Evolutionary conservation across 2,329 filamentous ascomycete species (phyloP).

Genomic region (Metarhizium humberi): DNA sequence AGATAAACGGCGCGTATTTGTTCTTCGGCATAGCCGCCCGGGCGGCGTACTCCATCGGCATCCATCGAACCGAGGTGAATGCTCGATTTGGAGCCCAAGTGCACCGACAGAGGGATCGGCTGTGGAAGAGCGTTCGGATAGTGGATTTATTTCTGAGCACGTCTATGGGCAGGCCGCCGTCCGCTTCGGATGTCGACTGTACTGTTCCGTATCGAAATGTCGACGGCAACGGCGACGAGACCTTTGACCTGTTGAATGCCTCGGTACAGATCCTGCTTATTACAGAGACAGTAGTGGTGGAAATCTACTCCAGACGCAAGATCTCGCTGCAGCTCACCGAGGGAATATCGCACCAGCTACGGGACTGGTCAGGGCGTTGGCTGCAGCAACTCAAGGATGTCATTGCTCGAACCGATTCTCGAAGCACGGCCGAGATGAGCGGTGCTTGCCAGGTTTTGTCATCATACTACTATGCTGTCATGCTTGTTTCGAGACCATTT

Average conservation of each 20-base stretch:
- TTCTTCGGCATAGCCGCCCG: constrained; percentile 45
- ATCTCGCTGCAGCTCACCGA: constrained; percentile 44
- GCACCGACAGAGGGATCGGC: constrained; percentile 34
- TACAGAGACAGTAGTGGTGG: constrained; percentile 38
- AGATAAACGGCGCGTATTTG: constrained; percentile 45
- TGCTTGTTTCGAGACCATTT: constrained; percentile 45
- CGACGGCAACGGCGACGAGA: constrained; percentile 27
- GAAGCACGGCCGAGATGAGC: constrained; percentile 21
- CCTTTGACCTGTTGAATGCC: constrained; percentile 37
- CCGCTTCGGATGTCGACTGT: constrained; percentile 44
- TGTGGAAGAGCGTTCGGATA: constrained; percentile 45
- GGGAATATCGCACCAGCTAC: constrained; percentile 41
- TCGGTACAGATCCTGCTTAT: constrained; percentile 44
- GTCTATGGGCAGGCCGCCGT: constrained; percentile 45
- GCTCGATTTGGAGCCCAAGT: constrained; percentile 36
- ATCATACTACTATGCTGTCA: constrained; percentile 49
- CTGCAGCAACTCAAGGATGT: constrained; percentile 32
- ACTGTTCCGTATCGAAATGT: constrained; percentile 36
- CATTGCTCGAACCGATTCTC: constrained; percentile 15
- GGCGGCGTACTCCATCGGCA: constrained; percentile 42
- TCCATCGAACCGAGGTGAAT: constrained; percentile 46
- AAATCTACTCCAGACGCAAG: constrained; percentile 44
- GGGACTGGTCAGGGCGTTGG: constrained; percentile 43
- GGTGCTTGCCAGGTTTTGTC: constrained; percentile 43
- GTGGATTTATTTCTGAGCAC: constrained; percentile 43